Base-by-base conservation (phyloP, 2,329 filamentous ascomycete species). In the Penicillium capsulatum region DNA sequence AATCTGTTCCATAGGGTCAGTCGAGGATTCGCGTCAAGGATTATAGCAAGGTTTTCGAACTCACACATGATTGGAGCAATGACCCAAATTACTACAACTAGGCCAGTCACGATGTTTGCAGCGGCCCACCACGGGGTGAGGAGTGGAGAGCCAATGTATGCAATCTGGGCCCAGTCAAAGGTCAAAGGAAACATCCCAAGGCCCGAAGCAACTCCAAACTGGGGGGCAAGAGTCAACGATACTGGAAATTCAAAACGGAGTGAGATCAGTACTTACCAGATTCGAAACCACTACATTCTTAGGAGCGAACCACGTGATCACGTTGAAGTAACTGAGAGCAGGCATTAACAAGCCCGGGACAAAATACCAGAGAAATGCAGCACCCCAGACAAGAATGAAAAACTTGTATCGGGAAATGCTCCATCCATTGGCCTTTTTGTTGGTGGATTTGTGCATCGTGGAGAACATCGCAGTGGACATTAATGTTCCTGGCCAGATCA, bases 81-180 rank as follows among this genome's bases (percentile, higher is more conserved):
- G 38, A 91, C 77, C 86, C 86, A 92, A 83, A 92, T 91, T 36
- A 92, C 84, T 33, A 89, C 67, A 2, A 88, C 79, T 34, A 92
- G 71, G 4, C 86, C 87, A 42, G 83, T 84, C 17, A 92, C 79
- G 26, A 92, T 86, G 55, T 92, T 92, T 66, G 90, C 79, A 7
- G 86, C 83, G 28, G 86, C 84, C 86, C 87, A 89, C 63, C 91
- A 92, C 0, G 87, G 87, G 0, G 87, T 88, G 11, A 92, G 74
- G 5, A 94, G 70, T 0, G 85, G 88, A 3, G 86, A 92, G 11
- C 88, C 88, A 53, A 94, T 92, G 57, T 91, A 80, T 0, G 88
- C 87, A 47, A 94, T 83, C 59, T 94, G 88, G 1, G 86, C 85
- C 88, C 88, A 94, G 67, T 94, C 88, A 57, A 94, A 94, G 0